A percentile compares a stretch with the other conserved stretches of the same genome.
Conservation (phyloP, 805 yeast species). For the Sugiyamaella marilandica region DNA sequence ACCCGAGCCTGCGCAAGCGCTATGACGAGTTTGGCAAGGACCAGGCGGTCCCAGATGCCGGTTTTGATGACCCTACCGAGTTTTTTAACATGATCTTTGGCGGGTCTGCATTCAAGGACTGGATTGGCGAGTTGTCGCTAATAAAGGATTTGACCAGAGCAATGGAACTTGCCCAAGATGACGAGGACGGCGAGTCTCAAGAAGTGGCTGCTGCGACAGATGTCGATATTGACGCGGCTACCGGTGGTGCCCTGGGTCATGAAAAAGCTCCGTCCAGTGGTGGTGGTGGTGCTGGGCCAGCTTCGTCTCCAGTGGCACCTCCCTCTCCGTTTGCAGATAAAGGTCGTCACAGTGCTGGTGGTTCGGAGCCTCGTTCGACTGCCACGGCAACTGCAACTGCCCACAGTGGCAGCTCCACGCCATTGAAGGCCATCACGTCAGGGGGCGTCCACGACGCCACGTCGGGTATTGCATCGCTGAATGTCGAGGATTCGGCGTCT, state of each 20-base stretch:
- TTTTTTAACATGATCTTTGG: conserved; percentile 83
- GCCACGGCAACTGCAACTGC: conserved; percentile 8
- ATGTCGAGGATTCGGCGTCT: conserved; percentile 14
- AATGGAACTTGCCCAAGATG: conserved; percentile 47
- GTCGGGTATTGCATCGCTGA: conserved; percentile 10
- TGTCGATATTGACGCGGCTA: conserved; percentile 17
- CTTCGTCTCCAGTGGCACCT: conserved; percentile 5
- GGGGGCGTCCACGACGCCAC: conserved; percentile 12
- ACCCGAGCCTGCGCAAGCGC: conserved; percentile 57
- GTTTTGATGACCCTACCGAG: conserved; percentile 79
- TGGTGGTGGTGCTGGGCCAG: background rate
- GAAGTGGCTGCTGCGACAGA: conserved; percentile 17
- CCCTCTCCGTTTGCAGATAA: background rate
- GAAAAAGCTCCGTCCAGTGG: background rate
- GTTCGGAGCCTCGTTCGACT: conserved; percentile 8
- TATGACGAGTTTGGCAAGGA: conserved; percentile 88
- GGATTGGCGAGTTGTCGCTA: conserved; percentile 84
- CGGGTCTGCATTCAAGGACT: conserved; percentile 79
- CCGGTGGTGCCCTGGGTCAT: conserved; percentile 17
- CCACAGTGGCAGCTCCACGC: background rate
- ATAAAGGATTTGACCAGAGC: conserved; percentile 68
- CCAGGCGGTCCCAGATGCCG: conserved; percentile 61
- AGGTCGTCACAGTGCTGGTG: background rate
- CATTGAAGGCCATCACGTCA: background rate
- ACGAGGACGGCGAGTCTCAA: conserved; percentile 35